These are phyloP conservation scores for Xylaria sp. DNA, from an alignment of 2,329 filamentous ascomycete species.

Conservation along the genomic window DNA sequence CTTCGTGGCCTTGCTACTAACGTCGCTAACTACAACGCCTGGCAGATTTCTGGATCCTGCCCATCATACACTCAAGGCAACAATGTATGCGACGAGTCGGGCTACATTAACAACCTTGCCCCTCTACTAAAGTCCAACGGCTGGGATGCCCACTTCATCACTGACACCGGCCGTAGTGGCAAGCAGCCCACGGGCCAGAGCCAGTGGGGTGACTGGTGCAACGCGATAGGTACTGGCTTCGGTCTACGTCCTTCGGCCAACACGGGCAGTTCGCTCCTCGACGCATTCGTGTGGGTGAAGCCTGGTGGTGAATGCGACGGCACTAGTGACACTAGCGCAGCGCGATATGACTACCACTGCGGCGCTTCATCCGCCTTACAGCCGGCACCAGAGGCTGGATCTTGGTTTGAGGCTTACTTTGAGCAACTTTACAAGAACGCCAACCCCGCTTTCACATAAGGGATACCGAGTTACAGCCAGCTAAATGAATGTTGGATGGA, in stretches of 20 bases:
- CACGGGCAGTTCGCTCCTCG: constrained; percentile 63
- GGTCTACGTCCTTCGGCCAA: constrained; percentile 64
- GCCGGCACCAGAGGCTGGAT: constrained; percentile 75
- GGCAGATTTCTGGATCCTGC: constrained; percentile 52
- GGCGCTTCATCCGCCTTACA: constrained; percentile 63
- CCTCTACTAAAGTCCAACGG: constrained; percentile 64
- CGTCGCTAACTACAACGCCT: constrained; percentile 68
- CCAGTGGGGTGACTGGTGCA: constrained; percentile 71
- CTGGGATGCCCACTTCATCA: constrained; percentile 54
- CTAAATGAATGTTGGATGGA: constrained; percentile 1
- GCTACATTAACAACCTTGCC: constrained; percentile 72
- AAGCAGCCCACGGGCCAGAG: constrained; percentile 64
- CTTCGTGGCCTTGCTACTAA: constrained; percentile 67
- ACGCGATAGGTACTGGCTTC: constrained; percentile 66
- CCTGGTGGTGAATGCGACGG: constrained; percentile 63
- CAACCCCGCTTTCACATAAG: constrained; percentile 59
- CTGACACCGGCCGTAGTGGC: constrained; percentile 47
- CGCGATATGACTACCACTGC: constrained; percentile 64
- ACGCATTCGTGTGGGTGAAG: constrained; percentile 72
- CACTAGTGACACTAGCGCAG: constrained; percentile 54
- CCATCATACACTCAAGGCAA: constrained; percentile 57
- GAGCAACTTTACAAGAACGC: constrained; percentile 66
- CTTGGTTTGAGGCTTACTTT: constrained; percentile 73
- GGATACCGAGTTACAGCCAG: neutral
- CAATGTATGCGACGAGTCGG: constrained; percentile 62